Base-by-base conservation (phyloP, 768 basidiomycete species). In the Pleurotus tuoliensis region DNA sequence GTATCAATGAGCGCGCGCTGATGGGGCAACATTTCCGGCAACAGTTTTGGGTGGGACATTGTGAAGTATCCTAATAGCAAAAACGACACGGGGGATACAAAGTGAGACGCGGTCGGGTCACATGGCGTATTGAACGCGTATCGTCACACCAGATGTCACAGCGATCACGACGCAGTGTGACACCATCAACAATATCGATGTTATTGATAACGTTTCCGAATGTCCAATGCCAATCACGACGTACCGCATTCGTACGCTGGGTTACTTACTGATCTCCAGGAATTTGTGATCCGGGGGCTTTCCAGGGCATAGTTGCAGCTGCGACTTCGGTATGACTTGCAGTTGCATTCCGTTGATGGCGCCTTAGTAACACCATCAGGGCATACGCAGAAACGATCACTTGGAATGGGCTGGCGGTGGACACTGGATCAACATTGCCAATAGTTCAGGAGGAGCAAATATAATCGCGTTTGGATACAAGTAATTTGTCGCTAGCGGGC, bases 1-100 rank as follows among this genome's bases (percentile, higher is more conserved):
- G 78, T 83, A 64, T 91, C 87, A 16, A 90, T 86, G 3, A 88
- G 70, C 34, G 75, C 77, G 37, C 78, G 74, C 61, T 82, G 80
- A 62, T 81, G 66, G 12, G 67, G 64, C 56, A 69, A 72, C 74
- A 83, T 76, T 52, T 81, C 79, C 8, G 69, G 69, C 57, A 80
- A 79, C 20, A 60, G 59, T 53, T 62, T 47, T 16, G 46, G 24
- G n/a, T 38, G 27, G 12, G 24, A 39, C 20, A 20, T 22, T 11
- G 12, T 9, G 30, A 7, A n/a, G 30, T 45, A 5, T 39, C 30
- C 30, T 34, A 34, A 34, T 34, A 34, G 30, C 30, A 34, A 11
- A 34, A 34, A 3, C 30, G 30, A 11, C 30, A 47, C 27, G 48
- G 48, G 38, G 20, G 16, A 47, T 22, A 18, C 20, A 25, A 47